Base-by-base conservation (phyloP, 352 stramenopile species). In the Albugo candida region DNA sequence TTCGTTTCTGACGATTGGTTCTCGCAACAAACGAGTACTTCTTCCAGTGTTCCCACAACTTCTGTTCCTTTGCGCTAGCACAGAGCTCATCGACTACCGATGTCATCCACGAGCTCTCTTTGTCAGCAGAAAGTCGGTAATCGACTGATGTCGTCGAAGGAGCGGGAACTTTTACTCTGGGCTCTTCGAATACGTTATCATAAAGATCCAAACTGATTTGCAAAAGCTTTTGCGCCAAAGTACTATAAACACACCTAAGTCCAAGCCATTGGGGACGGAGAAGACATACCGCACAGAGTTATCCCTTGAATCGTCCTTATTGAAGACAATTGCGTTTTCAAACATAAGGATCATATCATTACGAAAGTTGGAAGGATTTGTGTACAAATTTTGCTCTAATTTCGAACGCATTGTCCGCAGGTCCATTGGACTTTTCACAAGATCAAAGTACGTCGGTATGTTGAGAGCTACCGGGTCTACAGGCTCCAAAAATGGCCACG, bases 371-470 rank as follows among this genome's bases (percentile, higher is more conserved):
- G 63, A 49, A 0, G 76, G 71, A 18, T 61, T 53, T 16, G 38
- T 49, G 58, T 92, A 92, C 44, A 73, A 56, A 43, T 53, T 47
- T 0, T 27, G 48, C 46, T 56, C 69, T 43, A 95, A 74, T 47
- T 89, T 93, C 41, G 57, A 51, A 36, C 80, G 67, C 59, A 98
- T 93, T 1, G 92, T 97, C 41, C 80, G 72, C 20, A 99, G 71
- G 60, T 99, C 95, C 95, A 99, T 99, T 5, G 95, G 95, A 36
- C 76, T 52, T 58, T 84, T 73, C 48, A 99, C 83, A 20, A 98
- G 76, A 12, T 95, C 66, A 49, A 86, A 83, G 60, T 99, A 99
- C 45, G 81, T 91, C 12, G 85, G 85, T 47, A 97, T 70, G 40
- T 89, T 78, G 36, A 96, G 59, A 41, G 71, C 70, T 20, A 95